Base-by-base conservation (phyloP, 169 alveolate species). In the Eimeria maxima region DNA sequence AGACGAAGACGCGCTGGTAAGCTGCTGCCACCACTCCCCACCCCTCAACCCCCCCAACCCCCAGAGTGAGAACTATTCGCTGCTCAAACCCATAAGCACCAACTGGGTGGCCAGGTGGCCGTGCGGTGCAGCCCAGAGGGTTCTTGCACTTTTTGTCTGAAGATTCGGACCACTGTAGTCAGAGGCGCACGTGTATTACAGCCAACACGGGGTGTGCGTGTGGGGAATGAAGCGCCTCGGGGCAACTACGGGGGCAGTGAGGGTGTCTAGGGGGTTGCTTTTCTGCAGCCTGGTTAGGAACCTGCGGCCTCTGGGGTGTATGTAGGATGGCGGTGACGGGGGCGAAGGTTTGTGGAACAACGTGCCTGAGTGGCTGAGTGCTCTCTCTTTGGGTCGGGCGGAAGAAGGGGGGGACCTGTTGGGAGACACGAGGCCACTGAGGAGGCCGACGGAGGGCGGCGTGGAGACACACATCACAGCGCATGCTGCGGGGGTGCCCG, bases 401-500 rank as follows among this genome's bases (percentile, higher is more conserved):
- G 93, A 84, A 20, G 93, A 84, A 20, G 16, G 45, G 22, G 78
- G 93, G 7, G 93, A 84, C 42, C 16, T 33, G 44, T n/a, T 84
- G 4, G 60, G 78, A 38, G 93, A 60, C 50, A 33, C 53, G 14
- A 44, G 93, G 71, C 80, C 93, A 0, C 14, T 55, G 24, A 27
- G 93, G 80, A 53, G 55, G 14, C 93, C 78, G 38, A 84, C 93
- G 22, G 93, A 84, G 38, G 93, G 93, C 29, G 93, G 93, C 60
- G 60, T 84, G 27, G 93, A 84, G 60, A 53, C 93, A 4, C 93
- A 84, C 80, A 84, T 84, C 93, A 84, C 93, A 4, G 93, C 93
- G 53, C 93, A 84, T 84, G 93, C 93, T 1, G 93, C 93, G 11
- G 93, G 93, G 38, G 93, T 84, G 2, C 93, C 93, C 18, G 93